Evolutionary conservation across 163 green algal species (phyloP), one percentile per base, ranked within the genome.

Genomic region (Scenedesmus sp.): DNA sequence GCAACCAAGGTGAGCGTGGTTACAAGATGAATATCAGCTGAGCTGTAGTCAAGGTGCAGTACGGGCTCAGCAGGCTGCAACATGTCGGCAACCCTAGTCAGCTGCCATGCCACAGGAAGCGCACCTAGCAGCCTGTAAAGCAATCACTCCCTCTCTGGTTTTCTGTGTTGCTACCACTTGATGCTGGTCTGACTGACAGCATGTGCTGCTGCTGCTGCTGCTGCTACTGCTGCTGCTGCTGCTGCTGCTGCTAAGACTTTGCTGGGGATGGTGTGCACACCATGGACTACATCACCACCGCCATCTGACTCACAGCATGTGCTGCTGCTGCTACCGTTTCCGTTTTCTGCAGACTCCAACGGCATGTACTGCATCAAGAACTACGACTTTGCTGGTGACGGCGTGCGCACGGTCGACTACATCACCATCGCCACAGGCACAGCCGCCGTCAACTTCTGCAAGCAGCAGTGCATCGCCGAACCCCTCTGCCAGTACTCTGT

Each of bases 381-480:
- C 16, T 93, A 93, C 59, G 90, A 93, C 77, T 79, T 93, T 90
- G 90, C 90, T 0, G 90, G 90, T 76, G 90, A 93, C 12, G 85
- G 85, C n/a, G 76, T 93, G 13, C 70, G 84, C n/a, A 84, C 74
- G 0, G 67, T 92, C 0, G 90, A 92, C 59, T 93, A 85, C 85
- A 87, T 93, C 74, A 91, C 84, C 34, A 91, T 91, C 60, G 86
- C 90, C 26, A 55, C 74, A 16, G 90, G 90, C 85, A 18, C 73
- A 6, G 90, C 54, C 26, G 90, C 77, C 18, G 84, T 91, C 3
- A 34, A 91, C 54, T 93, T 90, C 60, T 93, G 90, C 85, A 93
- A 93, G 90, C 34, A 67, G 57, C 90, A 93, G 73, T 93, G 90
- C 77, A 4, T 18, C 7, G 66, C 62, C 4, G 76, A 91, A 62